Evolutionary conservation across 306 rosid genomes (phyloP).

Genomic region (Heteromeles arbutifolia): DNA sequence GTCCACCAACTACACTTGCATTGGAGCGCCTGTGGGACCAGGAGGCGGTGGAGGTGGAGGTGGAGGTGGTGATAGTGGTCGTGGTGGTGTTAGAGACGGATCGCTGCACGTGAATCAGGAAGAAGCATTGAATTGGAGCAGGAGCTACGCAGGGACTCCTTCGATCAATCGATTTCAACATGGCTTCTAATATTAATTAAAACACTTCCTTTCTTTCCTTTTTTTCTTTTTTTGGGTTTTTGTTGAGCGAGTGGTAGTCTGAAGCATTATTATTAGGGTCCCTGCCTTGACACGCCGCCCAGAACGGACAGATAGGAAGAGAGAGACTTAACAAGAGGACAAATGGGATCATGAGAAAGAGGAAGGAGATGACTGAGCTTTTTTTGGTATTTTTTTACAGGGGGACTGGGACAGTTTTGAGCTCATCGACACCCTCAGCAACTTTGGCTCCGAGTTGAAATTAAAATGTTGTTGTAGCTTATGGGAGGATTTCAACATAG

Average conservation of each 20-base stretch:
- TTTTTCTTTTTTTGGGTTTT: not conserved
- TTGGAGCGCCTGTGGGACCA: slow-evolving; percentile 86
- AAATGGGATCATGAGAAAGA: slow-evolving; percentile 46
- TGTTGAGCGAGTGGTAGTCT: slow-evolving; percentile 9
- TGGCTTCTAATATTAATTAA: slow-evolving; percentile 44
- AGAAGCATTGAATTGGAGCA: slow-evolving; percentile 44
- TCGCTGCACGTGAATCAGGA: slow-evolving; percentile 25
- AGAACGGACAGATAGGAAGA: slow-evolving; percentile 23
- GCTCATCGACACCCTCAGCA: slow-evolving; percentile 63
- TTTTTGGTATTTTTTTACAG: slow-evolving; percentile 31
- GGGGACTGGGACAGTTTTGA: slow-evolving; percentile 52
- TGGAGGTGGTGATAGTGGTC: not conserved
- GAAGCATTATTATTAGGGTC: slow-evolving; percentile 18
- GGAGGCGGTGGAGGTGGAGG: slow-evolving; percentile 13
- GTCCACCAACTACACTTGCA: slow-evolving; percentile 47
- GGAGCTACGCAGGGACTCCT: slow-evolving; percentile 37
- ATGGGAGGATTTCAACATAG: not conserved
- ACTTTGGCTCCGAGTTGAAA: slow-evolving; percentile 58
- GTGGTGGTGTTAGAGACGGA: slow-evolving; percentile 36
- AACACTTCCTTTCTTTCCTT: not conserved
- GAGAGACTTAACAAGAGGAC: slow-evolving; percentile 59
- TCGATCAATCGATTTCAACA: slow-evolving; percentile 88
- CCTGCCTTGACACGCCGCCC: slow-evolving; percentile 37
- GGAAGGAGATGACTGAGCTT: slow-evolving; percentile 18
- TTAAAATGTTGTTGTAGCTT: not conserved